A percentile compares a stretch with the other conserved stretches of the same genome.
Evolutionary conservation across 352 stramenopile species (phyloP).

Genomic region (Phytophthora brassicae): DNA sequence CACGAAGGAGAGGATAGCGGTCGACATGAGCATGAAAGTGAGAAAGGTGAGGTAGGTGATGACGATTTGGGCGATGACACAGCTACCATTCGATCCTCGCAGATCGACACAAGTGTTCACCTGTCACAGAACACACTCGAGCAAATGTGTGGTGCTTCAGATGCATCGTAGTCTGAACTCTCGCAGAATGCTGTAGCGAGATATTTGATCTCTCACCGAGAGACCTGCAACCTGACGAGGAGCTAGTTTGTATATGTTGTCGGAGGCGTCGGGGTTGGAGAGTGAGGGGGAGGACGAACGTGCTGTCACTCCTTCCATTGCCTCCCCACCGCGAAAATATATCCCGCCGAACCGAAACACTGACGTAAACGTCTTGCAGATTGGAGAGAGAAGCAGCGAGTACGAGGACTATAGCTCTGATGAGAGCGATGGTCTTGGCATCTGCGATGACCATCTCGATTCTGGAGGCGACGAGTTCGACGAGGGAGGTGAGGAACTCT

Average conservation of each 20-base stretch:
- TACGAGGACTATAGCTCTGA: constrained; percentile 1
- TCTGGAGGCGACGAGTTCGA: neutral
- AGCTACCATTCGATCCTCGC: no score
- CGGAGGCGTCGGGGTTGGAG: constrained; percentile 6
- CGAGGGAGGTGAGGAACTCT: neutral
- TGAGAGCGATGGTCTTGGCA: neutral
- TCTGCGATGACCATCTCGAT: neutral
- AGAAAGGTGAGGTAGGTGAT: neutral
- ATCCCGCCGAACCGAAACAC: neutral
- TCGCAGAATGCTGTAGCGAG: constrained; percentile 12
- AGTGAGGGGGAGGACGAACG: constrained; percentile 2
- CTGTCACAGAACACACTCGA: constrained; percentile 16
- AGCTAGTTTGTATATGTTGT: constrained; percentile 13
- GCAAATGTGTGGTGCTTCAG: constrained; percentile 1
- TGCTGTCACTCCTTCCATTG: neutral
- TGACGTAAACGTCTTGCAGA: constrained; percentile 1
- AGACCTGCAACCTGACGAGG: constrained; percentile 4
- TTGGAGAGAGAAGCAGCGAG: neutral
- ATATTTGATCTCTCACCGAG: constrained; percentile 7
- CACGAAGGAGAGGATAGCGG: neutral
- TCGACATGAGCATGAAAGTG: neutral
- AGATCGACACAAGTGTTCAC: constrained; percentile 5
- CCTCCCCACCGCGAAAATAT: neutral
- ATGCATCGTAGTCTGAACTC: constrained; percentile 11
- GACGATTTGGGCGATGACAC: neutral